Base-by-base conservation (phyloP, 73 alveolate species). In the Tetrahymena malaccensis region DNA sequence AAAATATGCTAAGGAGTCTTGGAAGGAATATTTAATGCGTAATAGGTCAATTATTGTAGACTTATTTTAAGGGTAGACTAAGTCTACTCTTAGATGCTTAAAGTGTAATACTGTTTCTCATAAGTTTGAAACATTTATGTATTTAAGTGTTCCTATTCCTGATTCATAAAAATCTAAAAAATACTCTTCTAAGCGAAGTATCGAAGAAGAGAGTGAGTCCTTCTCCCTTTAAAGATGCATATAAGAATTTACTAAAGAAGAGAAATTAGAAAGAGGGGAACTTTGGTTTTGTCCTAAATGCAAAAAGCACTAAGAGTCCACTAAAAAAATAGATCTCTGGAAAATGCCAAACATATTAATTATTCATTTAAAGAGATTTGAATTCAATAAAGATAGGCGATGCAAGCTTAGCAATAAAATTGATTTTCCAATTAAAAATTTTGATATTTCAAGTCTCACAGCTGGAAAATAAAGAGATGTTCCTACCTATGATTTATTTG, bases 401-500 rank as follows among this genome's bases (percentile, higher is more conserved):
- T 97, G 98, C 37, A 98, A 98, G 94, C 94, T 97, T 34, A 97
- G 97, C 85, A 97, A 95, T 34, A 85, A 58, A 84, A 97, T 98
- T 5, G 99, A 98, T 93, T 98, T 98, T 96, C 99, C 99, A 9
- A 93, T 98, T 11, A 94, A 95, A 85, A 97, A 98, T 95, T 93
- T 98, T 55, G 98, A 98, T 93, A 94, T 98, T 94, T 94, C 97
- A 33, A 97, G 96, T 43, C 97, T 96, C 44, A 97, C 97, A 22
- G 94, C 96, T 25, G 96, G 97, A 43, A 97, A 98, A 0, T 95
- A 98, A 96, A 96, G 97, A 94, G 97, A 97, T 13, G 96, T 95
- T 85, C 98, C 99, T 3, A 96, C 95, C 33, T 98, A 98, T 96
- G 99, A 98, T 97, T 96, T 98, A 94, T 98, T 98, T 96, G 99